phyloP scores from a whole-genome alignment of 2,329 filamentous ascomycete genomes.

The Zymoseptoria brevis region DNA sequence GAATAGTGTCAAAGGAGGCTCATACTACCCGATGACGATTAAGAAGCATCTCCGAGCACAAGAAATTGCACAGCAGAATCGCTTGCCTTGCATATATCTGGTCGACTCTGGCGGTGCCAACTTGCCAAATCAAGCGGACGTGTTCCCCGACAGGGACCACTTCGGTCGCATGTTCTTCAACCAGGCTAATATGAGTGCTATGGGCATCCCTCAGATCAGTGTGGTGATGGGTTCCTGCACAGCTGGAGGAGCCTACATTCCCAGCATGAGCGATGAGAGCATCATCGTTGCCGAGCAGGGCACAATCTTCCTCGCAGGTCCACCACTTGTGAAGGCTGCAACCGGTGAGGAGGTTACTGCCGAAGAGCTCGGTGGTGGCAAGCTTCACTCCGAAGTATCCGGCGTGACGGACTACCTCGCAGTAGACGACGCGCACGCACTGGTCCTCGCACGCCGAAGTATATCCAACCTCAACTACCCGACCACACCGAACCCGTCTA shows the following conservation, averaged over 20 bases:
- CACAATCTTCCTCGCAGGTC: conserved; percentile 94
- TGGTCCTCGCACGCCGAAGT: conserved; percentile 75
- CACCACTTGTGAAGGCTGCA: conserved; percentile 88
- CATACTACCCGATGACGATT: conserved; percentile 93
- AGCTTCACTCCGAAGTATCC: conserved; percentile 80
- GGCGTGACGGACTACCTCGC: conserved; percentile 94
- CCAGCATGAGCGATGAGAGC: conserved; percentile 93
- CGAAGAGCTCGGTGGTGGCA: conserved; percentile 84
- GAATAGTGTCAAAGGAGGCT: conserved; percentile 73
- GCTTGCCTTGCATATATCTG: conserved; percentile 78
- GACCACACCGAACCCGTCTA: conserved; percentile 32
- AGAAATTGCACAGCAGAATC: conserved; percentile 82
- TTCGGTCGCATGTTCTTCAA: conserved; percentile 98
- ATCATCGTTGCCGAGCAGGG: conserved; percentile 94
- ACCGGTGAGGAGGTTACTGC: conserved; percentile 87
- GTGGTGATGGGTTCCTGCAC: conserved; percentile 98
- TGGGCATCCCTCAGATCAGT: conserved; percentile 84
- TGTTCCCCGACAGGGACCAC: conserved; percentile 90
- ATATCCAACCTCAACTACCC: conserved; percentile 89
- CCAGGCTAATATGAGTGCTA: conserved; percentile 83
- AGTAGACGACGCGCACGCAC: conserved; percentile 85
- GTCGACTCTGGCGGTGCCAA: conserved; percentile 95
- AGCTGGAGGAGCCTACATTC: conserved; percentile 89
- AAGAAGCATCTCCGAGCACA: conserved; percentile 96
- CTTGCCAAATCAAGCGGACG: conserved; percentile 86